Evolutionary conservation across 2,329 filamentous ascomycete species (phyloP).

Genomic region (Fusarium sp.): DNA sequence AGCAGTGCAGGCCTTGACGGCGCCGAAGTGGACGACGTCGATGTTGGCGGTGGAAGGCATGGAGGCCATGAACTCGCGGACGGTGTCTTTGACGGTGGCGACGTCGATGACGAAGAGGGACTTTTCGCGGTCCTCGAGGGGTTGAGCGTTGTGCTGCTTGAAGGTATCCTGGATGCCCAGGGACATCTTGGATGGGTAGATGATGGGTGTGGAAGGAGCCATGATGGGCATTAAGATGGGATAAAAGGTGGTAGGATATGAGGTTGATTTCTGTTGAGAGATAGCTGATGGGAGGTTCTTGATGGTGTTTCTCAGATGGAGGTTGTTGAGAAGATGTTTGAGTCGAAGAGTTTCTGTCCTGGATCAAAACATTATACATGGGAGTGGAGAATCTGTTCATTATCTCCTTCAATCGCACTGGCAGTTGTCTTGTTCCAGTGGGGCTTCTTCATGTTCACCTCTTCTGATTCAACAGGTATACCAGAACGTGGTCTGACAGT

Average conservation of each 20-base stretch:
- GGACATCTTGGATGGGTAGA: background rate
- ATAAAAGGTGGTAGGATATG: background rate
- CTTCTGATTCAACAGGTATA: accelerated
- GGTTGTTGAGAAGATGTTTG: background rate
- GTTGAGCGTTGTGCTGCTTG: background rate
- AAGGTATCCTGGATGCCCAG: background rate
- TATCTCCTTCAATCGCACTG: background rate
- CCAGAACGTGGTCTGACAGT: accelerated
- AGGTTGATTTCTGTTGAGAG: accelerated
- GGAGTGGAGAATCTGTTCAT: background rate
- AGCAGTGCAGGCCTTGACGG: background rate
- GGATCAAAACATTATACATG: background rate
- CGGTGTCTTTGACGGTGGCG: background rate
- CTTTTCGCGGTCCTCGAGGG: background rate
- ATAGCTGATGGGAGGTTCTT: accelerated
- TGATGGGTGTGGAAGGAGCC: background rate
- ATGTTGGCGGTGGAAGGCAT: background rate
- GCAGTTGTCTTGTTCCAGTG: background rate
- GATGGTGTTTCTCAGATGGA: background rate
- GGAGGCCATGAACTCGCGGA: background rate
- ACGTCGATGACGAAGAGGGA: background rate
- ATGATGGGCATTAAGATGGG: accelerated
- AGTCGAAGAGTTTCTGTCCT: background rate
- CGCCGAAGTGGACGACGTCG: background rate
- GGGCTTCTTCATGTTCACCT: too few species aligned